Evolutionary conservation across 495 filamentous ascomycete genomes (phyloP).

Genomic region (Parathielavia appendiculata): DNA sequence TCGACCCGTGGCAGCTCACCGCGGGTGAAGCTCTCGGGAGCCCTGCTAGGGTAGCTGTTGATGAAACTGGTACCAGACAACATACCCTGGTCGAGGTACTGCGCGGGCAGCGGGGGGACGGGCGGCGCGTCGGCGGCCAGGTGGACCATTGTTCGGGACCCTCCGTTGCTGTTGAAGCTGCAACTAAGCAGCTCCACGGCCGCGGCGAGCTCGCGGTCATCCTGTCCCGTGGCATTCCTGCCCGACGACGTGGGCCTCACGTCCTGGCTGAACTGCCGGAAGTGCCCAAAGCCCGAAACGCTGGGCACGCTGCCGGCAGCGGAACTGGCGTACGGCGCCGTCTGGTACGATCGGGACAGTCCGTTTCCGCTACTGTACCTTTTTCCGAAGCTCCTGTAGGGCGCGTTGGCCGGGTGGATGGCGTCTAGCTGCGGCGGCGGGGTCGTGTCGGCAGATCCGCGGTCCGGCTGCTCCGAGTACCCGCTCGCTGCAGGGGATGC

Average conservation of each 20-base stretch:
- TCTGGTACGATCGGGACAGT: constrained; percentile 83
- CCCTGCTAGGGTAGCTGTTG: constrained; percentile 48
- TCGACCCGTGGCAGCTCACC: constrained; percentile 45
- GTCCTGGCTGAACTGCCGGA: constrained; percentile 51
- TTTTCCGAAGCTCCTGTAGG: constrained; percentile 51
- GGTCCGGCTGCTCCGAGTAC: constrained; percentile 68
- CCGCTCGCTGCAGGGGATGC: constrained; percentile 72
- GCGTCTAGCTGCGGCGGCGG: constrained; percentile 58
- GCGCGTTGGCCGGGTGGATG: constrained; percentile 32
- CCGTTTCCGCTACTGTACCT: constrained; percentile 61
- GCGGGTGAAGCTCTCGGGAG: constrained; percentile 47
- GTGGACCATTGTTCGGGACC: constrained; percentile 56
- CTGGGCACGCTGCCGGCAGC: constrained; percentile 47
- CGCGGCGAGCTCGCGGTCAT: constrained; percentile 80
- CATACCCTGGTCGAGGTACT: constrained; percentile 53
- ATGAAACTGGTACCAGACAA: constrained; percentile 47
- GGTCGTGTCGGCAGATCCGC: constrained; percentile 64
- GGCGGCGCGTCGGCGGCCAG: constrained; percentile 76
- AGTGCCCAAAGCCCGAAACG: constrained; percentile 47
- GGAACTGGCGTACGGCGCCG: constrained; percentile 54
- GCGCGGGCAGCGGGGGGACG: constrained; percentile 75
- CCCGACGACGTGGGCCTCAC: constrained; percentile 59
- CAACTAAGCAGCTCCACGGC: constrained; percentile 85
- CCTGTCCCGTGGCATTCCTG: constrained; percentile 56
- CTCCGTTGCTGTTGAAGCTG: constrained; percentile 70